Evolutionary conservation across 2,329 filamentous ascomycete species (phyloP).

Genomic region (Verticillium nonalfalfae): DNA sequence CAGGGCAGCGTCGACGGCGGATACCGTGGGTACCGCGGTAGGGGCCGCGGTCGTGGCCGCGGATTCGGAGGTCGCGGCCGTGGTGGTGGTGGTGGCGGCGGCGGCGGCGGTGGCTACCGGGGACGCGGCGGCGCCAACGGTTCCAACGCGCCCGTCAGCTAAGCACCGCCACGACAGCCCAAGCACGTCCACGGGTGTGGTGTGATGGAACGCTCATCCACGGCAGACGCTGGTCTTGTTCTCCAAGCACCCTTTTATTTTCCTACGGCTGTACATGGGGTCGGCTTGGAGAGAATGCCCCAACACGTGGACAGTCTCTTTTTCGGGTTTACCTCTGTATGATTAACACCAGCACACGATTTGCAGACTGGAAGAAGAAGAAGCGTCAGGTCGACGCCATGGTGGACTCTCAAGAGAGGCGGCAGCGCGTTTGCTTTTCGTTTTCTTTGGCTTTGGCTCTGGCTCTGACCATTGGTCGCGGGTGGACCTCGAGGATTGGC

Average conservation of each 20-base stretch:
- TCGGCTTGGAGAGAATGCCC: not conserved
- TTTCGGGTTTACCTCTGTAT: not conserved
- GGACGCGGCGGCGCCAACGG: slow-evolving; percentile 22
- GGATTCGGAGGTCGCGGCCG: slow-evolving; percentile 31
- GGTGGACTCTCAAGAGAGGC: not conserved
- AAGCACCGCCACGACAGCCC: not conserved
- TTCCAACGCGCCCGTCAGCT: slow-evolving; percentile 5
- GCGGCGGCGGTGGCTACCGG: slow-evolving; percentile 21
- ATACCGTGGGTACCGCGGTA: slow-evolving; percentile 69
- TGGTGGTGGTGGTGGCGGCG: slow-evolving; percentile 16
- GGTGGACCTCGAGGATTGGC: not conserved
- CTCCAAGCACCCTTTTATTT: not conserved
- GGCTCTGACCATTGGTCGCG: not conserved
- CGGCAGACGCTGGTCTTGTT: not conserved
- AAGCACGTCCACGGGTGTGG: not conserved
- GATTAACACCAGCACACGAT: not conserved
- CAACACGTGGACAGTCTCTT: not conserved
- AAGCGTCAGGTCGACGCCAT: not conserved
- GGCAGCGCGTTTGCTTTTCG: not conserved
- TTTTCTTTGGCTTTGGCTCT: not conserved
- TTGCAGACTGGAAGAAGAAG: not conserved
- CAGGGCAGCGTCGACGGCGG: slow-evolving; percentile 88
- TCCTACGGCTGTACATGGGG: not conserved
- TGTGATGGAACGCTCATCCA: not conserved
- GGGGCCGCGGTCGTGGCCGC: slow-evolving; percentile 66